Evolutionary conservation across 345 rosid species (phyloP).

Genomic region (Jatropha curcas): DNA sequence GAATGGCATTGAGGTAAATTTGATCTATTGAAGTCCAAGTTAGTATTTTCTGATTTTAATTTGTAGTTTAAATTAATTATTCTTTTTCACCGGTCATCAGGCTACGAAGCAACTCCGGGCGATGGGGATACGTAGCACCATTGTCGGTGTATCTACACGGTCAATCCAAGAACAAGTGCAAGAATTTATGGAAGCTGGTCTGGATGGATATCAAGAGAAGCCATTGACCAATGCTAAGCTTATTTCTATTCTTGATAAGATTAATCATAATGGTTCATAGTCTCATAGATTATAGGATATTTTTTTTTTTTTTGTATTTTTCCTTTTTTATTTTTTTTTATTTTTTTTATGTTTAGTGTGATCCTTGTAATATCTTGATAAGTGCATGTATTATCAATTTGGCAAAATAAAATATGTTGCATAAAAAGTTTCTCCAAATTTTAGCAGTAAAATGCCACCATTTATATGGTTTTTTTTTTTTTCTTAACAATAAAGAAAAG

Average conservation of each 20-base stretch:
- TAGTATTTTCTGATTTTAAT: too few relatives aligned
- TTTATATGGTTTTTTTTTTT: too few relatives aligned
- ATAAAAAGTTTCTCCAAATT: too few relatives aligned
- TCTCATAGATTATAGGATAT: not conserved
- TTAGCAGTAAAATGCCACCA: too few relatives aligned
- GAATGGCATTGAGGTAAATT: constrained; percentile 88
- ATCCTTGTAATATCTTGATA: too few relatives aligned
- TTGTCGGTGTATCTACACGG: constrained; percentile 67
- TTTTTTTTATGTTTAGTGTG: not conserved
- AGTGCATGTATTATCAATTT: too few relatives aligned
- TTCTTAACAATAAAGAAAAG: too few relatives aligned
- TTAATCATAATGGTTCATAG: not conserved
- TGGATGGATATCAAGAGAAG: constrained; percentile 77
- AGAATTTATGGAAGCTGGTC: constrained; percentile 75
- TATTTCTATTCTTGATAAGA: constrained; percentile 39
- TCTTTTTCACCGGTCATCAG: constrained; percentile 18
- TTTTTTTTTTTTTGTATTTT: not conserved
- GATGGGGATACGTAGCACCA: constrained; percentile 68
- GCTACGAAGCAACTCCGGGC: constrained; percentile 66
- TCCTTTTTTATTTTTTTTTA: not conserved
- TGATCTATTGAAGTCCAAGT: too few relatives aligned
- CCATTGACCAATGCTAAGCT: constrained; percentile 73
- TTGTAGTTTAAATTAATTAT: too few relatives aligned
- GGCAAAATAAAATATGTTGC: too few relatives aligned
- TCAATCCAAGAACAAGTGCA: constrained; percentile 37